Base-by-base conservation (phyloP, 768 basidiomycete genomes). In the Tulasnella sp. region DNA sequence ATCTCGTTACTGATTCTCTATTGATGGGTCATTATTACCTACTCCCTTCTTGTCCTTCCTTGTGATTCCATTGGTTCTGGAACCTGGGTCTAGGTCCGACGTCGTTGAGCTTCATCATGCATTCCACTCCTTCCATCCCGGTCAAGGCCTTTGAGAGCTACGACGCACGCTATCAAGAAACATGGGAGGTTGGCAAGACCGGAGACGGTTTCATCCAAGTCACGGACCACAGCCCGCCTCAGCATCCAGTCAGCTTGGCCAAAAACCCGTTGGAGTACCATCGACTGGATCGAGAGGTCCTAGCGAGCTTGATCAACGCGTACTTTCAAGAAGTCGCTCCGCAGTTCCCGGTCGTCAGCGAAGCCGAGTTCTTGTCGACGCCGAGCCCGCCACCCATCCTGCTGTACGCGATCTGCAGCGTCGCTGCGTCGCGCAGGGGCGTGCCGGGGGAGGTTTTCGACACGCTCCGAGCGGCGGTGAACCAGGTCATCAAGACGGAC, bases 371-470 rank as follows among this genome's bases (percentile, higher is more conserved):
- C 82, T 86, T 98, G 79, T 88, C 91, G 48, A 81, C 71, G 16
- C 40, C 79, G 23, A 75, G 76, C 20, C 89, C 95, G 3, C 91
- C 93, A 5, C 86, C 87, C 0, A 87, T 99, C 32, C 85, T 99
- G 78, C 88, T 99, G 29, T 98, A 98, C 84, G 91, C 94, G 48
- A 96, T 99, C 85, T 98, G 96, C 84, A 91, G 95, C 40, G 91
- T 98, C 57, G 94, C 96, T 26, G 93, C 94, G 20, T 91, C 95
- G 40, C 89, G 92, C 75, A 89, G 96, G 72, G 91, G 93, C 79
- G 91, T 94, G 5, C 92, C 95, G 3, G 91, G 93, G 81, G 86
- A 88, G 74, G 88, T 96, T n/a, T 98, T 99, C 81, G 93, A 97
- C 81, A 91, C 92, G 2, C 91, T 99, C 77, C 90, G 97, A 79